These are phyloP conservation scores for Monosporascus sp. DNA, from an alignment of 2,329 filamentous ascomycete genomes.

Conservation along the genomic window DNA sequence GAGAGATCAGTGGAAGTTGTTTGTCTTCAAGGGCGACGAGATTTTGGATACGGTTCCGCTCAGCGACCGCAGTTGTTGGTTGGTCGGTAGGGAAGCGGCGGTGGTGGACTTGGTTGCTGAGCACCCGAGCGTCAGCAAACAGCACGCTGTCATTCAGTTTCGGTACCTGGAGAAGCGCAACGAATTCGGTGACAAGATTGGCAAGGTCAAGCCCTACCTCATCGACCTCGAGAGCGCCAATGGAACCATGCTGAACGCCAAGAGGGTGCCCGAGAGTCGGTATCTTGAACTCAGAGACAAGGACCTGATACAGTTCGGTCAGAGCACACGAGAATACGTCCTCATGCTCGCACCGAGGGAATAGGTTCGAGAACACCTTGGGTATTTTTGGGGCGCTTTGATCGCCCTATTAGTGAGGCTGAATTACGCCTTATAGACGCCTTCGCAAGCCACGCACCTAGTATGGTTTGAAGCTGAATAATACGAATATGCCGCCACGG, in stretches of 20 bases:
- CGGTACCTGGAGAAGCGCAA: constrained; percentile 76
- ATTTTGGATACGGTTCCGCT: constrained; percentile 79
- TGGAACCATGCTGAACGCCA: constrained; percentile 77
- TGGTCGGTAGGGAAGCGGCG: constrained; percentile 73
- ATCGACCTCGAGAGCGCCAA: constrained; percentile 94
- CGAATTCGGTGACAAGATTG: constrained; percentile 79
- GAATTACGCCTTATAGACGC: not conserved
- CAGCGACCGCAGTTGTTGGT: constrained; percentile 75
- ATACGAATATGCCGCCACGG: no score
- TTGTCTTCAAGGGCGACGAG: constrained; percentile 81
- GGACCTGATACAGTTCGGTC: constrained; percentile 83
- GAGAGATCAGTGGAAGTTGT: constrained; percentile 79
- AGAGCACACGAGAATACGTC: constrained; percentile 91
- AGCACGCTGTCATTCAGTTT: constrained; percentile 94
- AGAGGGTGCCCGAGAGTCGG: constrained; percentile 65
- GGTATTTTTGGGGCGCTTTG: not conserved
- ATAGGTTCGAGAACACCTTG: constrained; percentile 16
- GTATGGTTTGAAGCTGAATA: no score
- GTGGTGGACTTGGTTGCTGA: constrained; percentile 82
- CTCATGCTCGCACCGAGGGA: constrained; percentile 66
- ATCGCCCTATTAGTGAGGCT: not conserved
- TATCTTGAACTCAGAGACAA: constrained; percentile 85
- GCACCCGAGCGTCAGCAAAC: constrained; percentile 89
- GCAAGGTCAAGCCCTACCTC: constrained; percentile 77
- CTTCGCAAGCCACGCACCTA: no score